These are phyloP conservation scores for Bonia amplexicaulis DNA, from an alignment of 176 grass and related monocot genomes.

Conservation along the genomic window DNA sequence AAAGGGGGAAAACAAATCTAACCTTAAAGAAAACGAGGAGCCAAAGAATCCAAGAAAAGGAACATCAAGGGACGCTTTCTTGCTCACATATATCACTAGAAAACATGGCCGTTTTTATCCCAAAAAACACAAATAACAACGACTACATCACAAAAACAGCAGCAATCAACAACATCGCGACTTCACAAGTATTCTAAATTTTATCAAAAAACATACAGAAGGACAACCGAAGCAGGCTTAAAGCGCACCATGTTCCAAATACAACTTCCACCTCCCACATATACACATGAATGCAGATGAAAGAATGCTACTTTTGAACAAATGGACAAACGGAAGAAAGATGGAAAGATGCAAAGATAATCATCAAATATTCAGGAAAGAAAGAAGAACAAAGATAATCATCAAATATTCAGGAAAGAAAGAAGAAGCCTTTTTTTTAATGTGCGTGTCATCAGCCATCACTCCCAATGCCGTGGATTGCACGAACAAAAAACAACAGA, in stretches of 20 bases:
- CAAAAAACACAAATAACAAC: neutral
- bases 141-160: neutral
- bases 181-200: neutral
- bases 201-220: neutral
- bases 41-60: neutral
- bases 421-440: neutral
- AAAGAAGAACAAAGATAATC: conserved; percentile 12
- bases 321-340: neutral
- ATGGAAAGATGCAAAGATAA: conserved; percentile 10
- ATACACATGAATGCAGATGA: neutral
- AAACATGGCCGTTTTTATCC: neutral
- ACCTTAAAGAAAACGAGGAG: neutral
- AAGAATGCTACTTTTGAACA: conserved; percentile 3
- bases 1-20: neutral
- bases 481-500: neutral
- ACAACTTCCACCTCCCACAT: neutral
- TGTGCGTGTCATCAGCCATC: neutral
- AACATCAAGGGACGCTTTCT: neutral
- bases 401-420: neutral
- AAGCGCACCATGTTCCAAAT: neutral
- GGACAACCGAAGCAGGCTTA: neutral
- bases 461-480: conserved; percentile 24
- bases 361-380: neutral
- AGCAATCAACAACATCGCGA: neutral
- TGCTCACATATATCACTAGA: neutral